Evolutionary conservation across 1,284 basidiomycete genomes (phyloP).

Genomic region (Volvariella volvacea): DNA sequence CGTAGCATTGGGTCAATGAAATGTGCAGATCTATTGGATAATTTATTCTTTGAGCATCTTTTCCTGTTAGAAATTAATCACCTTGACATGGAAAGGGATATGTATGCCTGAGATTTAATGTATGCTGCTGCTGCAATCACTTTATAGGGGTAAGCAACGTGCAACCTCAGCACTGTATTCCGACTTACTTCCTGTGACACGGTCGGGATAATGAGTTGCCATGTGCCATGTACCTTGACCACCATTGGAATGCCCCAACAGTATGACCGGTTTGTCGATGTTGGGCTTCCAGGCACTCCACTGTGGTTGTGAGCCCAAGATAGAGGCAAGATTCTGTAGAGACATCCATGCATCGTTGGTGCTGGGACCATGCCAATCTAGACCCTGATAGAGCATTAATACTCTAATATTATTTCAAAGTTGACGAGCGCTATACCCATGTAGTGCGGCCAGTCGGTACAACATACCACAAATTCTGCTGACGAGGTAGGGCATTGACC

Average conservation of each 20-base stretch:
- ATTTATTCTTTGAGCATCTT: neutral
- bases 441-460: conserved; percentile 66
- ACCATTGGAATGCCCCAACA: conserved; percentile 90
- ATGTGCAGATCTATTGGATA: conserved; percentile 48
- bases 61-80: conserved; percentile 13
- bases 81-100: conserved; percentile 65
- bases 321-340: conserved; percentile 44
- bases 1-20: conserved; percentile 71
- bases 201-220: conserved; percentile 71
- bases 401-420: neutral
- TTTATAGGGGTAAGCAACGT: conserved; percentile 15
- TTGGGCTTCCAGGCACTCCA: conserved; percentile 39
- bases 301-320: conserved; percentile 27
- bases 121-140: conserved; percentile 73
- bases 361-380: conserved; percentile 83
- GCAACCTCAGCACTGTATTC: neutral
- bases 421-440: conserved; percentile 43
- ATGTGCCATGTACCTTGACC: conserved; percentile 87
- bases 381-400: conserved; percentile 43
- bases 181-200: conserved; percentile 53
- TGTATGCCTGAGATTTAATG: conserved; percentile 81
- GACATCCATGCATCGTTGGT: conserved; percentile 53
- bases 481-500: conserved; percentile 51
- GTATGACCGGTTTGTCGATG: conserved; percentile 37
- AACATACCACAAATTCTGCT: conserved; percentile 61